Evolutionary conservation across 495 filamentous ascomycete genomes (phyloP), one percentile per base, ranked within the genome.

Genomic region (Talaromyces ruber): DNA sequence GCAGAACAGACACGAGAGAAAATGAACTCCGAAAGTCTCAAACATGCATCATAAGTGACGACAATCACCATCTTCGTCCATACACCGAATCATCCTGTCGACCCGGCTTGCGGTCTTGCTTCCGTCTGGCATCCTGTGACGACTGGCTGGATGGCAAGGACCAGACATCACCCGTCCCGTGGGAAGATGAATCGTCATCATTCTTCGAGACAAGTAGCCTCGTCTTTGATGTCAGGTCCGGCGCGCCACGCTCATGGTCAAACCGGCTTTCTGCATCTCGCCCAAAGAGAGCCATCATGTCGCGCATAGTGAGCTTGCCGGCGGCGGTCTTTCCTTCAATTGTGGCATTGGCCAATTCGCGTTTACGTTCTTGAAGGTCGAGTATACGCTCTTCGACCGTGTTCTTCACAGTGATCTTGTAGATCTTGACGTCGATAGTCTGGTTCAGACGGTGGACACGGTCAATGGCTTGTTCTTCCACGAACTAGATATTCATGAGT

Each of bases 401-500:
- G 60, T 84, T 81, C 59, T 82, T 82, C 64, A 98, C 84, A 12
- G 92, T 96, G 65, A 98, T 81, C 65, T 92, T 93, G 79, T 96
- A 98, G 59, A 98, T 92, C 24, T 91, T 84, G 43, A 98, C 94
- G 68, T 97, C 93, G 14, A 90, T 78, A 14, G 91, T 96, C 74
- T 98, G 94, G 60, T 94, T 97, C 47, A 98, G 85, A 11, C 94
- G 90, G 66, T 98, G 94, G 52, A 98, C 94, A 50, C 94, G 92
- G 71, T 98, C 94, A 66, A 98, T 98, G 9, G 94, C 94, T 80
- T 98, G 94, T 72, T 97, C 94, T 81, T 98, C 94, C 26, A 98
- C 89, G 66, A 98, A 98, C 77, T 89, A 59, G 25, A 37, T 58
- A 64, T 3, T 26, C 18, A 26, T 26, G 11, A 54, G 26, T 6